Evolutionary conservation across 495 filamentous ascomycete genomes (phyloP).

Genomic region (Amorphotheca resinae): DNA sequence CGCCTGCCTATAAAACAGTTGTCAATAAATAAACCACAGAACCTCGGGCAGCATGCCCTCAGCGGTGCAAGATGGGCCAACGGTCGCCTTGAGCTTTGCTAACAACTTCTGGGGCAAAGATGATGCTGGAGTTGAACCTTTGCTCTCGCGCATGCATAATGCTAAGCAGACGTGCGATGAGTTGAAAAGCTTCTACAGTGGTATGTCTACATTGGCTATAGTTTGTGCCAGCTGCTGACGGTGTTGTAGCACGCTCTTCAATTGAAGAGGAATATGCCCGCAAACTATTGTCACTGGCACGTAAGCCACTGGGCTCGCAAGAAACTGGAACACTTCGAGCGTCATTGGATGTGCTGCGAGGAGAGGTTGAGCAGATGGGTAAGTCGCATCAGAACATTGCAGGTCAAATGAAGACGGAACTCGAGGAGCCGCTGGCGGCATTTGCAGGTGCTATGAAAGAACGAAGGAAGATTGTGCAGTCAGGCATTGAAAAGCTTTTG

Average conservation of each 20-base stretch:
- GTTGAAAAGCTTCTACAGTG: conserved; percentile 78
- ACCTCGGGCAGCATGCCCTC: conserved; percentile 17
- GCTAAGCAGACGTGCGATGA: conserved; percentile 95
- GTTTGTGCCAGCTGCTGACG: conserved; percentile 3
- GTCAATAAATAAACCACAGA: too few species aligned
- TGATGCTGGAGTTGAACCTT: conserved; percentile 84
- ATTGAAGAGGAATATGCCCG: conserved; percentile 98
- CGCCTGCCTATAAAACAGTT: background rate
- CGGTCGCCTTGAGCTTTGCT: conserved; percentile 51
- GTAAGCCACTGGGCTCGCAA: conserved; percentile 80
- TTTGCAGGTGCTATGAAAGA: conserved; percentile 93
- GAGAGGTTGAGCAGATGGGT: conserved; percentile 87
- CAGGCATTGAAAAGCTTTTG: conserved; percentile 80
- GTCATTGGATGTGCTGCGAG: conserved; percentile 77
- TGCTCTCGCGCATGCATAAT: conserved; percentile 92
- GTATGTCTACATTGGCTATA: conserved; percentile 32
- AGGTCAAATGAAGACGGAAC: conserved; percentile 84
- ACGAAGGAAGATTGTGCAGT: conserved; percentile 88
- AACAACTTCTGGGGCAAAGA: conserved; percentile 99
- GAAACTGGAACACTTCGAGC: conserved; percentile 72
- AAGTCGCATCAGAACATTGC: conserved; percentile 88
- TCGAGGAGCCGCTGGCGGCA: conserved; percentile 89
- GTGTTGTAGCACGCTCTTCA: conserved; percentile 59
- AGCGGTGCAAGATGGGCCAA: conserved; percentile 26
- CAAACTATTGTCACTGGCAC: conserved; percentile 73